These are phyloP conservation scores for Sporothrix inflata DNA, from an alignment of 2,329 filamentous ascomycete species.

Conservation along the genomic window DNA sequence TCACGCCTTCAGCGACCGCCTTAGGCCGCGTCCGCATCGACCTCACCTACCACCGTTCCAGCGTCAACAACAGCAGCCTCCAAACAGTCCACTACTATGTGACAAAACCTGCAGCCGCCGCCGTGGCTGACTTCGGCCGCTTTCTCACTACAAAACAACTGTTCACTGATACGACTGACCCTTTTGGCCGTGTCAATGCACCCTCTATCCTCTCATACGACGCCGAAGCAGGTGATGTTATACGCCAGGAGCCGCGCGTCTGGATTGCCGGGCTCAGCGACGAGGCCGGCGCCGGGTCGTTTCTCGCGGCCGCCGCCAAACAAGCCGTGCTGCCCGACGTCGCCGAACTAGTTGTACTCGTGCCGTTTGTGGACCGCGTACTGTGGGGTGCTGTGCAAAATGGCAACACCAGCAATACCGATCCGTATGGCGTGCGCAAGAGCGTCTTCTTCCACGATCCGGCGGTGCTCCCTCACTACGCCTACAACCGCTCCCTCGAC, in stretches of 20 bases:
- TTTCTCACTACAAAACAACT: neutral
- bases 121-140: neutral
- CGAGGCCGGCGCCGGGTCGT: neutral
- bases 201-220: neutral
- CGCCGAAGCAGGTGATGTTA: neutral
- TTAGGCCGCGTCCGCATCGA: neutral
- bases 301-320: neutral
- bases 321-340: neutral
- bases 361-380: neutral
- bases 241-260: neutral
- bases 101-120: neutral
- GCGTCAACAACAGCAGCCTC: neutral
- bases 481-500: neutral
- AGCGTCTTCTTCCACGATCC: neutral
- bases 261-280: neutral
- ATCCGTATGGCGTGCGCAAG: neutral
- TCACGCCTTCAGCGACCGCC: neutral
- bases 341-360: neutral
- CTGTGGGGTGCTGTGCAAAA: neutral
- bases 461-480: neutral
- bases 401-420: neutral
- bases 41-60: neutral
- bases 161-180: neutral
- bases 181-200: neutral
- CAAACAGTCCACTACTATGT: neutral